Base-by-base conservation (phyloP, 2,329 filamentous ascomycete genomes). In the Huntiella moniliformis region DNA sequence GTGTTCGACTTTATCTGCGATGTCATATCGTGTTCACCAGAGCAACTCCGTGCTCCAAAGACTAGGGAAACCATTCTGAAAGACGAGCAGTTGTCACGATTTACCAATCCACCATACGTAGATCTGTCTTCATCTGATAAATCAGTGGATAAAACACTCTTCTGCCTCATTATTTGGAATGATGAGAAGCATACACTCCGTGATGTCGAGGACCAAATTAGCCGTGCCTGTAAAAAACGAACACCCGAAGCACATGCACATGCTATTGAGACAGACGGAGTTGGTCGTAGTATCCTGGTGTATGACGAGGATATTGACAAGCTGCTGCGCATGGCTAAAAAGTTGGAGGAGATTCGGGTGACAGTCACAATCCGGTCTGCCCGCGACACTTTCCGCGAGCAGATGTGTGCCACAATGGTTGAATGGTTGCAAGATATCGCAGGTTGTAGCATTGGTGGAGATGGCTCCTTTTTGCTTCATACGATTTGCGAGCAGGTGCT, bases 331-430 rank as follows among this genome's bases (percentile, higher is more conserved):
- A 87, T 91, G 61, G 83, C 87, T 4, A 81, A 76, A 52, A 78
- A 91, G 16, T 82, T 98, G 52, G 91, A 98, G 61, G 79, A 93
- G 50, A 95, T 98, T 60, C 87, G 93, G 58, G 77, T 98, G 48
- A 96, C 91, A 0, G 85, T 95, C 42, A 98, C 91, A 1, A 86
- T 98, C 51, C 77, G 91, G 38, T 94, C 88, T 7, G 77, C 91
- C 4, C 74, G 92, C 54, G 91, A 98, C 61, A 96, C 86, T 0
- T 98, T 96, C 63, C 74, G 91, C 49, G 91, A 98, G 59, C 83
- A 96, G 59, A 98, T 98, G 92, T 95, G 87, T 55, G 86, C 83
- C n/a, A 85, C 86, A 12, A 88, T 98, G 51, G 81, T 98, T 45
- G 87, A 95, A 55, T 98, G 92, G 92, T 71, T 98, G 15, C 73